phyloP scores from a whole-genome alignment of 306 rosid genomes.

The Carpinus viminea region DNA sequence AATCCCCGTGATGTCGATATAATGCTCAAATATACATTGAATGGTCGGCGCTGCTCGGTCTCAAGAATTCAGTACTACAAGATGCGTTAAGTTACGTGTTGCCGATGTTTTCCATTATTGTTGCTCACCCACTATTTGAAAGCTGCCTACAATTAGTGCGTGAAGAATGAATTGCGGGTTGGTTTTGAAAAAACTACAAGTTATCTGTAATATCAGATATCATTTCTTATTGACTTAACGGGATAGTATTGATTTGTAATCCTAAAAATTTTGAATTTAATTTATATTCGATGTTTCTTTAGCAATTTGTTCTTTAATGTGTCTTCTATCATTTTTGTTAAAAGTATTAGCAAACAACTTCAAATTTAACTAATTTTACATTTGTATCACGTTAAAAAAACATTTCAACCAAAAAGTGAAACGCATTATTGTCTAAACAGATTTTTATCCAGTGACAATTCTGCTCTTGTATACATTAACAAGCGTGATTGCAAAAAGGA shows the following conservation, averaged over 20 bases:
- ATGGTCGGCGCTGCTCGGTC: constrained; percentile 56
- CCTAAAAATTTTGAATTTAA: constrained; percentile 36
- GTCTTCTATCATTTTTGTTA: not conserved
- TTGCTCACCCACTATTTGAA: not conserved
- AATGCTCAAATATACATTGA: constrained; percentile 72
- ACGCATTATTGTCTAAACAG: no score
- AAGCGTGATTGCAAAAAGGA: not conserved
- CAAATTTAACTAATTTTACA: no score
- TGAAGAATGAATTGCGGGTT: constrained; percentile 2
- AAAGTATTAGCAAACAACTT: no score
- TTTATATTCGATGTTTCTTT: not conserved
- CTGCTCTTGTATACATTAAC: not conserved
- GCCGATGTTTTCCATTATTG: constrained; percentile 13
- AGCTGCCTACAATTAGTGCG: constrained; percentile 31
- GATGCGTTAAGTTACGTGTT: constrained; percentile 60
- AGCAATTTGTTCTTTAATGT: not conserved
- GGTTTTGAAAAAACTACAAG: constrained; percentile 14
- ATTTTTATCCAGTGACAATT: not conserved
- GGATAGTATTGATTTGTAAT: constrained; percentile 29
- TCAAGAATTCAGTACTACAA: constrained; percentile 78
- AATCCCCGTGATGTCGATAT: constrained; percentile 94
- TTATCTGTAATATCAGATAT: constrained; percentile 23
- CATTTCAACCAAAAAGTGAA: no score
- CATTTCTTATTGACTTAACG: constrained; percentile 16
- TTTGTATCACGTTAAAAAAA: no score